Base-by-base conservation (phyloP, 1,284 basidiomycete species). In the Cutaneotrichosporon mucoides region DNA sequence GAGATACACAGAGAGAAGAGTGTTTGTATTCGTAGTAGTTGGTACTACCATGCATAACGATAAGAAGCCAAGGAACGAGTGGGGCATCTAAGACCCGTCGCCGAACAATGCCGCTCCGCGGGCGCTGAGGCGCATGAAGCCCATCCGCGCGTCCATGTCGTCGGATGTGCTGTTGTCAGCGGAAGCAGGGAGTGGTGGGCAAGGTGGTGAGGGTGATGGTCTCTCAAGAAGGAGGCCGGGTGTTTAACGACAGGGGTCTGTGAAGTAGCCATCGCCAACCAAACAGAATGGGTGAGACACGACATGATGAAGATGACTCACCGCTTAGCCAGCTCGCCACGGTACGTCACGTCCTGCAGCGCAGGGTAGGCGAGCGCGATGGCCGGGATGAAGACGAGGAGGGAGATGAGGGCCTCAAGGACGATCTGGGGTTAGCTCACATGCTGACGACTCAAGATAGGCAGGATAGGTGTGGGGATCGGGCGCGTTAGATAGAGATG, bases 341-440 rank as follows among this genome's bases (percentile, higher is more conserved):
- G 63, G 63, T 73, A 79, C 15, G 77, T 77, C 11, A 79, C 69
- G 56, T 77, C 75, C 61, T 74, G 55, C 44, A 79, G 60, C 9
- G 61, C 44, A 3, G 68, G 62, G 6, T 66, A 65, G 3, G 72
- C 60, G 3, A 76, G 51, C 0, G 72, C 68, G 6, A 71, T 72
- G 10, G 70, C 70, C 6, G 75, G 71, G 37, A 77, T 60, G 61
- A 79, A 79, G 33, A 76, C 55, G 2, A 63, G 47, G 33, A 79
- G 65, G 6, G 76, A 71, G 12, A 68, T 49, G 37, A 75, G 35
- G 0, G 77, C 74, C 61, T 79, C 77, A 50, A 69, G 53, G n/a
- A 72, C 66, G 59, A 79, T 77, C 77, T 79, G 61, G 15, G 1
- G 41, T 57, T 12, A 45, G 58, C 46, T n/a, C n/a, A n/a, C n/a